Conservation (phyloP, 306 rosid species). For the Mucuna pruriens region DNA sequence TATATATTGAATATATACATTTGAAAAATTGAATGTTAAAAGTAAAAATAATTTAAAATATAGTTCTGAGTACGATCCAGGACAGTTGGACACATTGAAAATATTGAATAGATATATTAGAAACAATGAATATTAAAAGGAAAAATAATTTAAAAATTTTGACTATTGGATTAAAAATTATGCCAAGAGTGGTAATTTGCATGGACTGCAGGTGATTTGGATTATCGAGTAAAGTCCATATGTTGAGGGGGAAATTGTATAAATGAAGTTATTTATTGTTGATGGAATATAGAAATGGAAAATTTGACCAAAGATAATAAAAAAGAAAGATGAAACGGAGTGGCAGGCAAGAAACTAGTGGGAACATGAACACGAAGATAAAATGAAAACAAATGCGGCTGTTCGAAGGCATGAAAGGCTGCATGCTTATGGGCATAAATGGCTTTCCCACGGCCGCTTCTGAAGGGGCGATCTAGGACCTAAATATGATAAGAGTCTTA, state of each 20-base stretch:
- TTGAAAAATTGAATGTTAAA: background rate
- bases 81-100: background rate
- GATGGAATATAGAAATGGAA: background rate
- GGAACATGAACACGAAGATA: background rate
- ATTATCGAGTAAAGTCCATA: background rate
- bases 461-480: too few relatives aligned
- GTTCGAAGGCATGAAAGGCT: slow-evolving; percentile 44
- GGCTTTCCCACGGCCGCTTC: too few relatives aligned
- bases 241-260: background rate
- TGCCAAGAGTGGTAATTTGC: background rate
- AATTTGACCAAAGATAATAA: slow-evolving; percentile 6
- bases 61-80: background rate
- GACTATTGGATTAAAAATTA: background rate
- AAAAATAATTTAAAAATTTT: background rate
- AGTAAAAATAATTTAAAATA: background rate
- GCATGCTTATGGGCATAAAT: background rate
- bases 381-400: slow-evolving; percentile 28
- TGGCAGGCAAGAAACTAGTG: slow-evolving; percentile 29
- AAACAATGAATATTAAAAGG: background rate
- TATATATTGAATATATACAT: background rate
- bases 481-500: too few relatives aligned
- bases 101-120: background rate
- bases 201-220: background rate
- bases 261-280: background rate
- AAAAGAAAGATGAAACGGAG: background rate